Conservation (phyloP, 148 eudicot genomes). For the Rhododendron kiyosumense region DNA sequence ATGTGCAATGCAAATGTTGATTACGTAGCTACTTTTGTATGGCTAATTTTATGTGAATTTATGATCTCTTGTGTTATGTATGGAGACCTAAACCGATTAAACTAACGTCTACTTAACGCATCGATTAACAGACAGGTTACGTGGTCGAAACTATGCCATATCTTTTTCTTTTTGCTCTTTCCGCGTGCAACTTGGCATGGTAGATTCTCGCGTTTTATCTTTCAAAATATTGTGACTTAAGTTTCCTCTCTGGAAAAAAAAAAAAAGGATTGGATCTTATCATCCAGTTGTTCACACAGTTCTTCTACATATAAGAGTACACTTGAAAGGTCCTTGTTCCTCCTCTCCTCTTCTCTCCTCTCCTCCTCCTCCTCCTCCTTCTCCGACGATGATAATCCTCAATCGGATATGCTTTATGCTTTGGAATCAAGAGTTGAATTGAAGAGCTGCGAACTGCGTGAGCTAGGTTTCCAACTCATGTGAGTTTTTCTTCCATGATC, state of each 20-base stretch:
- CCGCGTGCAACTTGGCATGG: slow-evolving; percentile 18
- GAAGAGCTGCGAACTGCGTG: not conserved
- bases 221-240: not conserved
- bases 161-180: slow-evolving; percentile 23
- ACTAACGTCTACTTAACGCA: not conserved
- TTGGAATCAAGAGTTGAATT: not conserved
- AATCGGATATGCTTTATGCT: not conserved
- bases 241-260: not conserved
- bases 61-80: not conserved
- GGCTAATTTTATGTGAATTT: not conserved
- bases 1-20: not conserved
- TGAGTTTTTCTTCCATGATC: slow-evolving; percentile 8
- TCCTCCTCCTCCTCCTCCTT: not conserved
- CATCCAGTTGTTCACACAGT: slow-evolving; percentile 1
- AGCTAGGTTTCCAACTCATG: not conserved
- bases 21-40: not conserved
- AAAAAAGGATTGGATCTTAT: not conserved
- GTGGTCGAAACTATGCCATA: slow-evolving; percentile 19
- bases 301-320: slow-evolving; percentile 6
- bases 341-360: not conserved
- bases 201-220: slow-evolving; percentile 20
- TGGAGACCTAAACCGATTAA: not conserved
- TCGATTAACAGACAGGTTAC: slow-evolving; percentile 5
- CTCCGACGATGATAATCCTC: not conserved
- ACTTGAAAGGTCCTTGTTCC: slow-evolving; percentile 6